Conservation (phyloP, 2,329 filamentous ascomycete species). For the Ophiostoma populinum region DNA sequence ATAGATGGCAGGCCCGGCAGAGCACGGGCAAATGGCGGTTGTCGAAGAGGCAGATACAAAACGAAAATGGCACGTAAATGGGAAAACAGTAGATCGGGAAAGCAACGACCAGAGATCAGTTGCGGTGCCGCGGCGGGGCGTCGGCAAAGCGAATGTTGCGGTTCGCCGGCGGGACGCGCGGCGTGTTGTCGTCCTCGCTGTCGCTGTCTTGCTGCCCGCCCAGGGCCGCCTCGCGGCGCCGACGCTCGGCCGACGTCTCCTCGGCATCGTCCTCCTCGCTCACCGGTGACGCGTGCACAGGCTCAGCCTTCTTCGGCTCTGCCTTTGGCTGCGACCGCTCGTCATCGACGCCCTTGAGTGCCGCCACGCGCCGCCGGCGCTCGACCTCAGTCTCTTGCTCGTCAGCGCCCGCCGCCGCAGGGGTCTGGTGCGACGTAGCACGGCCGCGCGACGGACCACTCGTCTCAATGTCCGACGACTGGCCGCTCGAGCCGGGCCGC, state of each 20-base stretch:
- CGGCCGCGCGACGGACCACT: not conserved
- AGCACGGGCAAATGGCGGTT: not conserved
- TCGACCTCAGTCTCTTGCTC: conserved; percentile 51
- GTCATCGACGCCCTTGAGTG: conserved; percentile 25
- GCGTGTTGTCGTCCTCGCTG: conserved; percentile 40
- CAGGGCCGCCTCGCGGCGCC: conserved; percentile 56
- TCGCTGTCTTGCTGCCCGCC: conserved; percentile 35
- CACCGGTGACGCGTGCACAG: too few relatives aligned
- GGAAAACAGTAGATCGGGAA: not conserved
- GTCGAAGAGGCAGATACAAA: not conserved
- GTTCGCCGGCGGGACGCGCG: conserved; percentile 31
- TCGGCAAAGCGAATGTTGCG: conserved; percentile 48
- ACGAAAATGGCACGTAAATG: not conserved
- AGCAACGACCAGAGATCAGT: not conserved
- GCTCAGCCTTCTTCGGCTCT: too few relatives aligned
- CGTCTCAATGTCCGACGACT: conserved; percentile 2
- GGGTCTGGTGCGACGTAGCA: not conserved
- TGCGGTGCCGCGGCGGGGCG: conserved; percentile 11
- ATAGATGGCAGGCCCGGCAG: too few relatives aligned
- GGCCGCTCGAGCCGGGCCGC: not conserved
- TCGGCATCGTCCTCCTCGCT: conserved; percentile 12
- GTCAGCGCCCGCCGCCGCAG: conserved; percentile 2
- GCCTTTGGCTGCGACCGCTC: conserved; percentile 15
- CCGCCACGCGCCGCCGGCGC: conserved; percentile 44
- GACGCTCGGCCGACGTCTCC: conserved; percentile 60